Percentiles rank a stretch among this genome's conserved stretches.
Conservation (phyloP, 805 yeast species). For the Grigorovia jiainica region DNA sequence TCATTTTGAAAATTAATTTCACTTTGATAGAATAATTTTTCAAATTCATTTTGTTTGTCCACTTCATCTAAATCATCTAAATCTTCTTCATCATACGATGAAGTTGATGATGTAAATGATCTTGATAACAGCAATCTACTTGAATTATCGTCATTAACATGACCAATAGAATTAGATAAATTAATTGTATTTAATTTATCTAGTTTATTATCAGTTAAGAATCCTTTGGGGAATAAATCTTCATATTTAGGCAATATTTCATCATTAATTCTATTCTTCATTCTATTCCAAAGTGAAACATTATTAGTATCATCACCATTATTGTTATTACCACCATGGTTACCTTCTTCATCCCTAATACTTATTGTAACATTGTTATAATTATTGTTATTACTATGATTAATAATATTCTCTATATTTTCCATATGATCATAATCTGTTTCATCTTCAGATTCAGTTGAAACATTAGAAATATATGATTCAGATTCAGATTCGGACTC, state of each 20-base stretch:
- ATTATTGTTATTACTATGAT: neutral
- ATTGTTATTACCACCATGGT: neutral
- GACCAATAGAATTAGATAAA: neutral
- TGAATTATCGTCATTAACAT: constrained; percentile 13
- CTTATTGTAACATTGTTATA: no score
- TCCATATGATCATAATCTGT: neutral
- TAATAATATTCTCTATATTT: neutral
- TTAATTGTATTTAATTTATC: neutral
- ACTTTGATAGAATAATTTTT: constrained; percentile 18
- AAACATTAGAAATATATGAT: no score
- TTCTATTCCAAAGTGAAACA: constrained; percentile 30
- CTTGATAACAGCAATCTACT: neutral
- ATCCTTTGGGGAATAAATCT: constrained; percentile 51
- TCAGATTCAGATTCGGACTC: constrained; percentile 1
- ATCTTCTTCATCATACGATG: constrained; percentile 14
- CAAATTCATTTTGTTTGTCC: neutral
- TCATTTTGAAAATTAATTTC: constrained; percentile 48
- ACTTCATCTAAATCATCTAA: constrained; percentile 17
- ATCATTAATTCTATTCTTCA: constrained; percentile 33
- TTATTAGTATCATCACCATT: neutral
- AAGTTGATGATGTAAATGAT: neutral
- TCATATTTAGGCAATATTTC: constrained; percentile 57
- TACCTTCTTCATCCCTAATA: neutral
- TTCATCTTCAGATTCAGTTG: neutral
- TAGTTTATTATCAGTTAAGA: constrained; percentile 1